Conservation (phyloP, 495 filamentous ascomycete genomes). For the Durotheca rogersii region DNA sequence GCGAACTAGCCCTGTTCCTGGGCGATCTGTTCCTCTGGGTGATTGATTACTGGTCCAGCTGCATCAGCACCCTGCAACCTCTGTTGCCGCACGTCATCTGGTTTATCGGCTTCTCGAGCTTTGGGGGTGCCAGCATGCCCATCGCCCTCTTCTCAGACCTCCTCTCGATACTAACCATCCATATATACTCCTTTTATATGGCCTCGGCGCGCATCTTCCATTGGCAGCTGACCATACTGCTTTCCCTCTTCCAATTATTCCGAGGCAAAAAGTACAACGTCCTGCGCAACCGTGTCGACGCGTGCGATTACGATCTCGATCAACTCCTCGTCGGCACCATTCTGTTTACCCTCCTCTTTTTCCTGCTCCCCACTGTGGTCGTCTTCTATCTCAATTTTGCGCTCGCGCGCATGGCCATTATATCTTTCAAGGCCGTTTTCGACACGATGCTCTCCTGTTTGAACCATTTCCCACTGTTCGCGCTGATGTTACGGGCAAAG, state of each 20-base stretch:
- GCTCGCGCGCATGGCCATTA: conserved; percentile 89
- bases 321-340: conserved; percentile 96
- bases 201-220: conserved; percentile 95
- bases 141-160: conserved; percentile 96
- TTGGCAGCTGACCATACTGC: conserved; percentile 95
- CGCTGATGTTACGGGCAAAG: conserved; percentile 93
- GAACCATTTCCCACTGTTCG: conserved; percentile 98
- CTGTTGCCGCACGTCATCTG: conserved; percentile 83
- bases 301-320: conserved; percentile 98
- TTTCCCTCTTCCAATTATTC: conserved; percentile 96
- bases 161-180: conserved; percentile 84
- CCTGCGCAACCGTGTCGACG: conserved; percentile 93
- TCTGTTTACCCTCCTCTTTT: conserved; percentile 93
- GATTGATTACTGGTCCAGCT: conserved; percentile 93
- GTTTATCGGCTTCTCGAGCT: conserved; percentile 91
- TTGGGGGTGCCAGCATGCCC: conserved; percentile 94
- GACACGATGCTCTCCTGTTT: conserved; percentile 91
- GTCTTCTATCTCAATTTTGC: conserved; percentile 98
- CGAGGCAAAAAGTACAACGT: conserved; percentile 98
- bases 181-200: conserved; percentile 98
- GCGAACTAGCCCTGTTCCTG: conserved; percentile 87
- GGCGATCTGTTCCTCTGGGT: conserved; percentile 97
- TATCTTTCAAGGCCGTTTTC: conserved; percentile 81
- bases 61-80: conserved; percentile 72
- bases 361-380: conserved; percentile 88